Conservation (phyloP, 495 filamentous ascomycete genomes). For the Tuber brumale region DNA sequence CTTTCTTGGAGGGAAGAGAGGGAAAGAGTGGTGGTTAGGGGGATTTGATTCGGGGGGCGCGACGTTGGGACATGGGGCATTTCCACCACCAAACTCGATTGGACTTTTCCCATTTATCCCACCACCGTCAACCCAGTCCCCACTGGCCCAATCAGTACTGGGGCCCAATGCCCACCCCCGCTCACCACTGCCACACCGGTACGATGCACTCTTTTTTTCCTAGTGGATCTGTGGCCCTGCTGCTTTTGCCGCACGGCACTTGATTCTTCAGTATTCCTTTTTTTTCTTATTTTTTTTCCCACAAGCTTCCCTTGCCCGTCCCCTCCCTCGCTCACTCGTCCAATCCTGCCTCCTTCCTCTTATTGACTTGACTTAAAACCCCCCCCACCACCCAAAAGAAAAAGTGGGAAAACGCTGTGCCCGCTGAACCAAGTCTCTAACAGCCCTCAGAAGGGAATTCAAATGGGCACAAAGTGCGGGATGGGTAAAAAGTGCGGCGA, state of each 20-base stretch:
- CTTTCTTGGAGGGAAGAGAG: not conserved
- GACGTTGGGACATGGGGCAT: not conserved
- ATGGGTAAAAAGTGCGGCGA: not conserved
- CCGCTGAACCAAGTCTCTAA: not conserved
- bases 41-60: not conserved
- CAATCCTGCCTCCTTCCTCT: not conserved
- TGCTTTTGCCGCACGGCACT: slow-evolving; percentile 5
- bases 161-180: slow-evolving; percentile 3
- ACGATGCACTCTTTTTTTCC: not conserved
- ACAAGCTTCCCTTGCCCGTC: not conserved
- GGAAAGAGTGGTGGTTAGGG: not conserved
- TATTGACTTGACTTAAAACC: not conserved
- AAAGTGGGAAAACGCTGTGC: not conserved
- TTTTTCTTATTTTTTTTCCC: not conserved
- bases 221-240: not conserved
- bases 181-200: not conserved
- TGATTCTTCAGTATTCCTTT: not conserved
- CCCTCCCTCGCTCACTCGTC: not conserved
- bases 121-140: not conserved
- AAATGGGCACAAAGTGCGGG: not conserved
- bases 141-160: not conserved
- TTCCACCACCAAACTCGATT: not conserved
- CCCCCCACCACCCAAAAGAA: not conserved
- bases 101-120: not conserved
- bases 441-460: not conserved